Percentiles rank a stretch among this genome's conserved stretches.
phyloP scores from a whole-genome alignment of 139 green algal species.

The Picochlorum sp. region DNA sequence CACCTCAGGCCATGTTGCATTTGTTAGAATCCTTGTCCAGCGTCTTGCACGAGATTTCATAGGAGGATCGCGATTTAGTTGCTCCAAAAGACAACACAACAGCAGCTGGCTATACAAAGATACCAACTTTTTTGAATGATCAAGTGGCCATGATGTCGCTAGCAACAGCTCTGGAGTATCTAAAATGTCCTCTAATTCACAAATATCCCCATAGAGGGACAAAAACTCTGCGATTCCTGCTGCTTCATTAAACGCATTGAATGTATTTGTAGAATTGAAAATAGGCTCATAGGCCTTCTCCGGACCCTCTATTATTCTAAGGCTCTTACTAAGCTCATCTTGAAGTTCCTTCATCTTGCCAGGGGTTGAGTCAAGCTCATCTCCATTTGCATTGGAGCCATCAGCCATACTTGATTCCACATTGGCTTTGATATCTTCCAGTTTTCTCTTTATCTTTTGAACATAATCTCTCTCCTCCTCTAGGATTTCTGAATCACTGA shows the following conservation, averaged over 20 bases:
- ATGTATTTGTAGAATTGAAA: conserved; percentile 1
- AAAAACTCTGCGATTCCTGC: conserved; percentile 35
- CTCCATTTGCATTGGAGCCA: neutral
- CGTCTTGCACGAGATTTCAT: conserved; percentile 2
- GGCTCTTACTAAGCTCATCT: neutral
- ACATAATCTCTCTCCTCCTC: conserved; percentile 22
- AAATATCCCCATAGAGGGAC: conserved; percentile 21
- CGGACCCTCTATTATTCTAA: neutral
- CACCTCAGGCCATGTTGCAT: conserved; percentile 37
- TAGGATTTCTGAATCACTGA: conserved; percentile 26
- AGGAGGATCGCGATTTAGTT: conserved; percentile 26
- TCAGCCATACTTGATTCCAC: neutral
- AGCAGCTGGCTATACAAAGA: conserved; percentile 26
- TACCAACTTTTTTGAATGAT: conserved; percentile 9
- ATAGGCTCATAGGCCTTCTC: neutral
- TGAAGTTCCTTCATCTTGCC: neutral
- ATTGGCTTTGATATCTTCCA: neutral
- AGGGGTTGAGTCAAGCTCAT: neutral
- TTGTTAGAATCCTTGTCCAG: conserved; percentile 21
- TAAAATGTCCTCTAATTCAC: conserved; percentile 12
- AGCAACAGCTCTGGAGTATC: conserved; percentile 9
- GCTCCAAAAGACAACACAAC: conserved; percentile 31
- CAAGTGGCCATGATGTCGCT: conserved; percentile 14
- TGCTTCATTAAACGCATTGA: conserved; percentile 13
- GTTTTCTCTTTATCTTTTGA: neutral